Base-by-base conservation (phyloP, 2,329 filamentous ascomycete species). In the Alternaria dauci region DNA sequence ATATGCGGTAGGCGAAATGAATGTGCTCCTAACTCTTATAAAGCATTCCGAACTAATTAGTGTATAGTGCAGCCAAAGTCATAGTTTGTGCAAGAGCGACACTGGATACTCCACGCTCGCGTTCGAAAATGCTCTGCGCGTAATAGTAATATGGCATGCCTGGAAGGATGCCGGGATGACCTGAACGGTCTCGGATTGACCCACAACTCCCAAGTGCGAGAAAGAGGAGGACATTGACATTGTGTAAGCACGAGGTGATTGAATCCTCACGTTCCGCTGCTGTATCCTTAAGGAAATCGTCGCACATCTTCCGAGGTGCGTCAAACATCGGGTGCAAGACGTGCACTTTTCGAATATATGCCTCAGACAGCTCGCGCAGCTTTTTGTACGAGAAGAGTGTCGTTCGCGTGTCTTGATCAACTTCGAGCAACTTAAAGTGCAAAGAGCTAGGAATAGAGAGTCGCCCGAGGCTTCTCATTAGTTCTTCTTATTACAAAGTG, bases 81-180 rank as follows among this genome's bases (percentile, higher is more conserved):
- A 51, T 51, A 9, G 47, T 26, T 8, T 51, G 16, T 9, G 34
- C 23, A 39, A 48, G 34, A 18, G 43, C n/a, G n/a, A n/a, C 4
- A 36, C 34, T 55, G 7, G n/a, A 4, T 14, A 8, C 25, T 9
- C 3, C 9, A 18, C n/a, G n/a, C 30, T 38, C 30, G 6, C 8
- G 5, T n/a, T 7, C 20, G n/a, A 38, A 18, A 25, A 55, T 52
- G 14, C 5, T 16, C 7, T 42, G 2, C 9, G 38, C 38, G 12
- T 20, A 30, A 32, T 16, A 52, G 50, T 52, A 52, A 16, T 52
- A 52, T 52, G 5, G 11, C n/a, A 52, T 52, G n/a, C 38, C 50
- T 42, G 23, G 50, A 32, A 32, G 30, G 30, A 9, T 32, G 30
- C 30, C 8, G 30, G 30, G 2, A 42, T 8, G 6, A 8, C 6